Conservation (phyloP, 1,284 basidiomycete species). For the Peniophora sp. region DNA sequence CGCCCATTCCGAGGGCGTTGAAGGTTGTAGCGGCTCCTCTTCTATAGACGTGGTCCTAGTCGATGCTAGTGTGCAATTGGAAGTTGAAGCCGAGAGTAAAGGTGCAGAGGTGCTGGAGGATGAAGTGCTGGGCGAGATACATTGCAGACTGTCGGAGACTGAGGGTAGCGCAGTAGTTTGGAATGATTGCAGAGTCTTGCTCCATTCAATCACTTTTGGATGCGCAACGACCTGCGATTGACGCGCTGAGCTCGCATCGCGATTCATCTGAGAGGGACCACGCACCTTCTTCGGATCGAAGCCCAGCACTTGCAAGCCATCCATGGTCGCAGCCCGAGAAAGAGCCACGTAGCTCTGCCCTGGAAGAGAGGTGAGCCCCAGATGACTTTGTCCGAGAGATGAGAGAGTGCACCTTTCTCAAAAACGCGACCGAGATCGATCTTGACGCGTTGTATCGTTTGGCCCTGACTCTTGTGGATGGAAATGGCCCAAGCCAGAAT, state of each 20-base stretch:
- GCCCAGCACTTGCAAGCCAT: slow-evolving; percentile 85
- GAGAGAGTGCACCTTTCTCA: slow-evolving; percentile 69
- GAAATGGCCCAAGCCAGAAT: slow-evolving; percentile 93
- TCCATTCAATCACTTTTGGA: slow-evolving; percentile 63
- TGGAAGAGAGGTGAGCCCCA: slow-evolving; percentile 15
- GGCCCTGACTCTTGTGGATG: slow-evolving; percentile 92
- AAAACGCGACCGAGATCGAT: slow-evolving; percentile 78
- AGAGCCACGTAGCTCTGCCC: slow-evolving; percentile 95
- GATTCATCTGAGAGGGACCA: neutral
- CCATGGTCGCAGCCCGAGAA: slow-evolving; percentile 87
- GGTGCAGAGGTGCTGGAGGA: slow-evolving; percentile 1
- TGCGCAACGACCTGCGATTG: slow-evolving; percentile 58
- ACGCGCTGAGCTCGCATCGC: neutral
- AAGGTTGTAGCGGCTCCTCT: too few relatives aligned
- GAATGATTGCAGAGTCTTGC: slow-evolving; percentile 40
- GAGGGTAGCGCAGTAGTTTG: neutral
- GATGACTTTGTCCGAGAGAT: neutral
- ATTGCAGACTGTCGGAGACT: too few relatives aligned
- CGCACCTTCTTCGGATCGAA: slow-evolving; percentile 75
- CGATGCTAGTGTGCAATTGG: too few relatives aligned
- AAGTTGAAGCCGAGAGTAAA: too few relatives aligned
- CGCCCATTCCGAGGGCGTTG: too few relatives aligned
- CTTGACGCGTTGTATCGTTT: slow-evolving; percentile 81
- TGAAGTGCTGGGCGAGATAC: slow-evolving; percentile 4
- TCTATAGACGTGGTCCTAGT: too few relatives aligned